Conservation (phyloP, 2,329 filamentous ascomycete genomes). For the Knoxdaviesia capensis region DNA sequence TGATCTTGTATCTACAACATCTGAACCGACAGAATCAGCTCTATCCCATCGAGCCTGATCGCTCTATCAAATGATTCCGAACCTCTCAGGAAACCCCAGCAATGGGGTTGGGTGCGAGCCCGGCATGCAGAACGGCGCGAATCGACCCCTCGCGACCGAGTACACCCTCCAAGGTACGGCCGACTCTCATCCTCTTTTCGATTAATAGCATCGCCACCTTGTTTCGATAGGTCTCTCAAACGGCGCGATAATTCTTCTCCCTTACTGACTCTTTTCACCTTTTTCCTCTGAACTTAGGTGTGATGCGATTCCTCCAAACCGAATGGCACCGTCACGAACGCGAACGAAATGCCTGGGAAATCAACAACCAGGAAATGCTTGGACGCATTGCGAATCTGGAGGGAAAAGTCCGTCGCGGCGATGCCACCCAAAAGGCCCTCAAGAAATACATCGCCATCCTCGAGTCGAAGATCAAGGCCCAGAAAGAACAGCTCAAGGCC, state of each 20-base stretch:
- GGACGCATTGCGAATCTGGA: conserved; percentile 87
- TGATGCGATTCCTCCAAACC: conserved; percentile 97
- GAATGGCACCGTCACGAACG: conserved; percentile 98
- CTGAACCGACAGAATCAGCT: no score
- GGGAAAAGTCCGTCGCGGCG: conserved; percentile 69
- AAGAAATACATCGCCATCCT: conserved; percentile 82
- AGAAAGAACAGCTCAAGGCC: conserved; percentile 50
- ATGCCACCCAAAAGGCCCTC: conserved; percentile 72
- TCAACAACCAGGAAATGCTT: conserved; percentile 98
- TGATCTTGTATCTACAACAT: no score
- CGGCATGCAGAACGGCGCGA: conserved; percentile 21
- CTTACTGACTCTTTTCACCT: not conserved
- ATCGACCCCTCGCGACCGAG: conserved; percentile 37
- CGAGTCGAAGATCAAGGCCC: conserved; percentile 70
- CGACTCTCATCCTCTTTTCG: not conserved
- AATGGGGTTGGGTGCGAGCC: not conserved
- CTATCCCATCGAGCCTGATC: no score
- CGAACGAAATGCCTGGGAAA: conserved; percentile 96
- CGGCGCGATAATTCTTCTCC: conserved; percentile 1
- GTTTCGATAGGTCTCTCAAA: not conserved
- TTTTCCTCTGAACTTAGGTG: conserved; percentile 32
- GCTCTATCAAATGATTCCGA: no score
- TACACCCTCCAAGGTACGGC: conserved; percentile 35
- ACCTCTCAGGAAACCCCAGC: no score
- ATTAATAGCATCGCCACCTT: not conserved